A percentile compares a stretch with the other conserved stretches of the same genome.
Conservation (phyloP, 1,284 basidiomycete species). For the Lentinula novae-zelandiae region DNA sequence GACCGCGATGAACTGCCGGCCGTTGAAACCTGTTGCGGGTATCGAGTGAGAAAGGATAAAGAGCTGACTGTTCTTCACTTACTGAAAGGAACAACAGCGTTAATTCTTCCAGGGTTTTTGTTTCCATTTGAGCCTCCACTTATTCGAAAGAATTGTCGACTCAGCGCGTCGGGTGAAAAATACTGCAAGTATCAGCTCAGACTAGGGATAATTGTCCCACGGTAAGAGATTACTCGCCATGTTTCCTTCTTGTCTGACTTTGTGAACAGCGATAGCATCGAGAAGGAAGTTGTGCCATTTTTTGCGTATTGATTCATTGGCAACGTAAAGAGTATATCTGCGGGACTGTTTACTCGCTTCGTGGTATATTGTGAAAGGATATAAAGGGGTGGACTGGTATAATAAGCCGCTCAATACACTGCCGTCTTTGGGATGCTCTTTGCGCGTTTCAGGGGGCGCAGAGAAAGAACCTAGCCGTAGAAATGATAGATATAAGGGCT, state of each 20-base stretch:
- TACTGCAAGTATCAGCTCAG: conserved; percentile 37
- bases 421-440: conserved; percentile 56
- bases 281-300: conserved; percentile 62
- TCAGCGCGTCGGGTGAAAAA: conserved; percentile 57
- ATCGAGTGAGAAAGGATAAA: not conserved
- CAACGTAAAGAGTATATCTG: conserved; percentile 68
- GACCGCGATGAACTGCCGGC: conserved; percentile 54
- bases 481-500: conserved; percentile 77
- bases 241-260: conserved; percentile 62
- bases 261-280: conserved; percentile 58
- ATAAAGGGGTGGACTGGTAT: conserved; percentile 48
- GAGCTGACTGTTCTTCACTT: conserved; percentile 21
- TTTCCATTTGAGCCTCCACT: conserved; percentile 26
- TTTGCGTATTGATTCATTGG: conserved; percentile 49
- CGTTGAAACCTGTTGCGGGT: conserved; percentile 37
- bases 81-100: conserved; percentile 62
- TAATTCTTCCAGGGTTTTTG: conserved; percentile 53
- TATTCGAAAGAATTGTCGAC: conserved; percentile 59
- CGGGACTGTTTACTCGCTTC: conserved; percentile 50
- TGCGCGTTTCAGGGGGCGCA: conserved; percentile 52
- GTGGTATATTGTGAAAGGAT: conserved; percentile 74
- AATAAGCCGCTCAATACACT: conserved; percentile 54
- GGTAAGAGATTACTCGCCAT: conserved; percentile 42
- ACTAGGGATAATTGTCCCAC: conserved; percentile 4
- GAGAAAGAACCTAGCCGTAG: conserved; percentile 67